These are phyloP conservation scores for Pelargonium citronellum DNA, from an alignment of 441 rosid species.

Conservation along the genomic window DNA sequence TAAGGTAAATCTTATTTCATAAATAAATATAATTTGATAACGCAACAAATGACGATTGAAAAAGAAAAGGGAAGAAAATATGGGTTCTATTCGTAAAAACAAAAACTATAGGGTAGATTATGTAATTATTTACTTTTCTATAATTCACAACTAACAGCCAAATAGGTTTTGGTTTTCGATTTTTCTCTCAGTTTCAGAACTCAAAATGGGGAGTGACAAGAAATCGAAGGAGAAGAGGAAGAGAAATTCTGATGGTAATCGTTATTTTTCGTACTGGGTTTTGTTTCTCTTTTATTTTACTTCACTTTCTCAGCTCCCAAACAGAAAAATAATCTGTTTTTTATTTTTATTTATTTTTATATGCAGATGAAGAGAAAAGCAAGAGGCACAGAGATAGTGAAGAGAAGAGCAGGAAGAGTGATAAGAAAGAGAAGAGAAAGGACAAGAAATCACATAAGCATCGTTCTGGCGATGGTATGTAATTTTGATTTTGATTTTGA, in stretches of 20 bases:
- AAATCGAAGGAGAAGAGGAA: slow-evolving; percentile 51
- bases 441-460: slow-evolving; percentile 59
- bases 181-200: neutral
- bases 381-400: slow-evolving; percentile 51
- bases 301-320: neutral
- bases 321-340: neutral
- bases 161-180: neutral
- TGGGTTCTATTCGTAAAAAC: too few species aligned
- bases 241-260: slow-evolving; percentile 41
- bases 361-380: slow-evolving; percentile 51
- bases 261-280: neutral
- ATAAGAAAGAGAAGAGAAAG: slow-evolving; percentile 41
- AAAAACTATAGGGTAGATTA: neutral
- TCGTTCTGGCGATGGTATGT: slow-evolving; percentile 53
- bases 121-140: neutral
- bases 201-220: slow-evolving; percentile 53
- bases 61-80: too few species aligned
- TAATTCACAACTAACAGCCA: neutral
- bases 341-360: slow-evolving; percentile 3
- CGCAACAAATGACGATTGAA: too few species aligned
- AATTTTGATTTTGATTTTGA: neutral
- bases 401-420: slow-evolving; percentile 42
- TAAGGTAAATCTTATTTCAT: too few species aligned
- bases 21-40: too few species aligned
- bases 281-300: slow-evolving; percentile 3